Base-by-base conservation (phyloP, 768 basidiomycete genomes). In the Kwoniella sp. region DNA sequence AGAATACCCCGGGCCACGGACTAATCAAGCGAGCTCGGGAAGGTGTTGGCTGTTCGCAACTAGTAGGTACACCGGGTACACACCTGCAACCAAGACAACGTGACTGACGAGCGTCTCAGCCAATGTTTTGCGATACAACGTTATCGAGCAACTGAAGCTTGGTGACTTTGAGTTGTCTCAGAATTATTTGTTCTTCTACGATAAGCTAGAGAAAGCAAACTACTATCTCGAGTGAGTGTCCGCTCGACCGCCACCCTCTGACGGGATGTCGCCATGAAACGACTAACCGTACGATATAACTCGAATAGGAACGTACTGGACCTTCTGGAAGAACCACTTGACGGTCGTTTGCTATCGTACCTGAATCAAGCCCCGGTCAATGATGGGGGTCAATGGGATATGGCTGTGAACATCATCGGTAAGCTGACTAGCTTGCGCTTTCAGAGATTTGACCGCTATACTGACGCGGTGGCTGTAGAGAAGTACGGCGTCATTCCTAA, bases 21-120 rank as follows among this genome's bases (percentile, higher is more conserved):
- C 91, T 13, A 86, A 89, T 80, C 92, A 95, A 85, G 89, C 87
- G 82, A 87, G 84, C 76, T 90, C 88, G 61, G 94, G 94, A 0
- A 83, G 94, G 51, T 98, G 94, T 82, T 98, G 95, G 94, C 83
- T 96, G 8, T 97, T 97, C 78, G 90, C 93, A 1, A 90, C 91
- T 7, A 93, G 91, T 65, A 91, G 92, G 79, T 85, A 27, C n/a
- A n/a, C n/a, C n/a, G n/a, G n/a, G n/a, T n/a, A n/a, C n/a, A n/a
- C n/a, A n/a, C n/a, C n/a, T n/a, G n/a, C n/a, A n/a, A n/a, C n/a
- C n/a, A n/a, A n/a, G n/a, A n/a, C n/a, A n/a, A n/a, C n/a, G n/a
- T n/a, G n/a, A n/a, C n/a, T n/a, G n/a, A n/a, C n/a, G n/a, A n/a
- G n/a, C n/a, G n/a, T n/a, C n/a, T 50, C 58, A 70, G 72, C 76